These are phyloP conservation scores for Chrysoporthe cubensis DNA, from an alignment of 2,329 filamentous ascomycete species.

Conservation along the genomic window DNA sequence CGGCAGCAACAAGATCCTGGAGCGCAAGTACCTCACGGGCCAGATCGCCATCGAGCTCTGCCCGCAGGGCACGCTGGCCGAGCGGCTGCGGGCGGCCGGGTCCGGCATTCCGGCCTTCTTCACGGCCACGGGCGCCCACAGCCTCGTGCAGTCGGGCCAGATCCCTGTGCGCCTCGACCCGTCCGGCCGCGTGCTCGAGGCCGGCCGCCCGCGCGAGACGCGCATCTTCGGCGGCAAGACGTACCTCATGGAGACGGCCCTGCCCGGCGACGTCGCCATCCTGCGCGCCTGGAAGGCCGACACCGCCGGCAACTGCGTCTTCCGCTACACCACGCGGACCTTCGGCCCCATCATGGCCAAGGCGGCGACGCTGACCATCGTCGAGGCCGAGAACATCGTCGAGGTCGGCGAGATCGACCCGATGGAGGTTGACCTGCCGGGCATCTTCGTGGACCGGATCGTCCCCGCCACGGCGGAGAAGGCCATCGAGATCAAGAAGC, in stretches of 20 bases:
- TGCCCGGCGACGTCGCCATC: slow-evolving; percentile 77
- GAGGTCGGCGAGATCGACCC: slow-evolving; percentile 73
- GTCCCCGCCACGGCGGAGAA: slow-evolving; percentile 74
- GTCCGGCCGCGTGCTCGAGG: slow-evolving; percentile 64
- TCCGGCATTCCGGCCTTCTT: slow-evolving; percentile 82
- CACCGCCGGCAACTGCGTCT: slow-evolving; percentile 77
- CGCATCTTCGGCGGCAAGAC: slow-evolving; percentile 73
- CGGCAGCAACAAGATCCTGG: slow-evolving; percentile 76
- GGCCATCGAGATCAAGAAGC: slow-evolving; percentile 71
- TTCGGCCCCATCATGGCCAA: slow-evolving; percentile 81
- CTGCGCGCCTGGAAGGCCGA: slow-evolving; percentile 78
- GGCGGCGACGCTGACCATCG: slow-evolving; percentile 76
- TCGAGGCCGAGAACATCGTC: slow-evolving; percentile 85
- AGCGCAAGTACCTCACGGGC: slow-evolving; percentile 75
- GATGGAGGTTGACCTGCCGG: slow-evolving; percentile 76
- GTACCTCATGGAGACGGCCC: slow-evolving; percentile 77
- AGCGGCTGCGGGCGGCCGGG: slow-evolving; percentile 72
- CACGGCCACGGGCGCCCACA: slow-evolving; percentile 73
- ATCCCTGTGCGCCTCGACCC: slow-evolving; percentile 67
- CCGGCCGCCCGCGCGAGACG: slow-evolving; percentile 69
- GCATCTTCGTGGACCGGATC: slow-evolving; percentile 82
- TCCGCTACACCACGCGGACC: slow-evolving; percentile 77
- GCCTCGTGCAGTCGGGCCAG: slow-evolving; percentile 68
- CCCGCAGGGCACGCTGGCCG: slow-evolving; percentile 75
- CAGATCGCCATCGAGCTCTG: slow-evolving; percentile 76